phyloP scores from a whole-genome alignment of 345 rosid genomes.

The Murraya paniculata region DNA sequence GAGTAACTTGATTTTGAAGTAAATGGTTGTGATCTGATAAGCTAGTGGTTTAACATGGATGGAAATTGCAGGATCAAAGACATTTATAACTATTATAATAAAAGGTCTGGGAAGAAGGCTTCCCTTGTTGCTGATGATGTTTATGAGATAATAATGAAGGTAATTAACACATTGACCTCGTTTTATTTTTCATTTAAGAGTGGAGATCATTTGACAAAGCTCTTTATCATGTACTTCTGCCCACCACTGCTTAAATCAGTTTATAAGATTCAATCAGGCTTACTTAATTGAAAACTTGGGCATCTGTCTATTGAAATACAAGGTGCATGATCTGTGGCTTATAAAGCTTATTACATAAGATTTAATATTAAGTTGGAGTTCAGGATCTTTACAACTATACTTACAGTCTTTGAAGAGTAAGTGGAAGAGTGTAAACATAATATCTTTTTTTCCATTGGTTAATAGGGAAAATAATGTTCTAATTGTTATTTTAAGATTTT shows the following conservation, averaged over 20 bases:
- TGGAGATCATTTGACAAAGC: not conserved
- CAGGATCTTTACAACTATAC: not conserved
- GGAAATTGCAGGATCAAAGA: constrained; percentile 58
- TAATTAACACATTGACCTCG: not conserved
- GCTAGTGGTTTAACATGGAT: not conserved
- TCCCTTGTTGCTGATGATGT: constrained; percentile 89
- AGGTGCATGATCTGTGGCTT: too few species aligned
- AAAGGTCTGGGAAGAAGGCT: constrained; percentile 71
- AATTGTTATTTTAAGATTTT: not conserved
- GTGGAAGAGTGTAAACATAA: too few species aligned
- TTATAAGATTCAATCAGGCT: not conserved
- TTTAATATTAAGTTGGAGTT: not conserved
- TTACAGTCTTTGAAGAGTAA: not conserved
- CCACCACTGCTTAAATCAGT: not conserved
- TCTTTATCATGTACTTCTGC: not conserved
- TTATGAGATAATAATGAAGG: constrained; percentile 87
- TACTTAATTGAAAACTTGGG: not conserved
- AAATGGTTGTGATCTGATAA: not conserved
- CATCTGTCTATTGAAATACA: not conserved
- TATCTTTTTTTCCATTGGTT: not conserved
- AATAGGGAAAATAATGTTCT: not conserved
- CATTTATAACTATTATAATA: constrained; percentile 74
- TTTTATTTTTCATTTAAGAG: not conserved
- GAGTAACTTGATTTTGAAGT: not conserved
- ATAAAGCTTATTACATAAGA: not conserved